These are phyloP conservation scores for Juncus inflexus DNA, from an alignment of 176 grass and related monocot species.

Conservation along the genomic window DNA sequence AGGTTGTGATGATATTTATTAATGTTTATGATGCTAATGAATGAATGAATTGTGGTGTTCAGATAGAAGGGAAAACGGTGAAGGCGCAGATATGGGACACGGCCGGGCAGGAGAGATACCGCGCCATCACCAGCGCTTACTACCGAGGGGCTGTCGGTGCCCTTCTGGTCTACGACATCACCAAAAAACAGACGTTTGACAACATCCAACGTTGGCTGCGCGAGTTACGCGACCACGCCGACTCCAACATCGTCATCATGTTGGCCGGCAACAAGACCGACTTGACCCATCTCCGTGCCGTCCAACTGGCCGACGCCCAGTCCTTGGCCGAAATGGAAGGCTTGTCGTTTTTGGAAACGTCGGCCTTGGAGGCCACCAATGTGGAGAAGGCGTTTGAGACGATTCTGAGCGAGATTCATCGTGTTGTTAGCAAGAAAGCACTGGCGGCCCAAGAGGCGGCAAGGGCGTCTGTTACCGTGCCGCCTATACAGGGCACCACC, in stretches of 20 bases:
- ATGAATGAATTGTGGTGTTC: neutral
- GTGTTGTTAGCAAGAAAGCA: constrained; percentile 31
- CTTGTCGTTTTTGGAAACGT: constrained; percentile 29
- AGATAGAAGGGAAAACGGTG: constrained; percentile 27
- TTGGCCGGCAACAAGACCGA: constrained; percentile 39
- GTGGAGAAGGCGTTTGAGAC: constrained; percentile 37
- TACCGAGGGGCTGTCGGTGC: constrained; percentile 33
- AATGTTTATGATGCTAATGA: too few relatives aligned
- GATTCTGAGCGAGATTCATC: constrained; percentile 29
- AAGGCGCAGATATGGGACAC: constrained; percentile 46
- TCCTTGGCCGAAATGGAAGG: constrained; percentile 32
- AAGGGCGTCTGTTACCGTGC: constrained; percentile 8
- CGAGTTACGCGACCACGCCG: constrained; percentile 36
- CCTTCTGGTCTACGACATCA: constrained; percentile 33
- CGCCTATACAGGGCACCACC: constrained; percentile 22
- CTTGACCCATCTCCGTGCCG: constrained; percentile 26
- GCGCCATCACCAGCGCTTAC: constrained; percentile 33
- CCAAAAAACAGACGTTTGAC: constrained; percentile 32
- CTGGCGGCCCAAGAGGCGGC: constrained; percentile 10
- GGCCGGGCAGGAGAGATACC: constrained; percentile 37
- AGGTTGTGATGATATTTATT: too few relatives aligned
- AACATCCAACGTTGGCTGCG: constrained; percentile 29
- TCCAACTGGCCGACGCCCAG: constrained; percentile 19
- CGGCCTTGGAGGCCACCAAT: constrained; percentile 32
- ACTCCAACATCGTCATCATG: constrained; percentile 36